These are phyloP conservation scores for Verticillium zaregamsianum DNA, from an alignment of 2,329 filamentous ascomycete genomes.

Conservation along the genomic window DNA sequence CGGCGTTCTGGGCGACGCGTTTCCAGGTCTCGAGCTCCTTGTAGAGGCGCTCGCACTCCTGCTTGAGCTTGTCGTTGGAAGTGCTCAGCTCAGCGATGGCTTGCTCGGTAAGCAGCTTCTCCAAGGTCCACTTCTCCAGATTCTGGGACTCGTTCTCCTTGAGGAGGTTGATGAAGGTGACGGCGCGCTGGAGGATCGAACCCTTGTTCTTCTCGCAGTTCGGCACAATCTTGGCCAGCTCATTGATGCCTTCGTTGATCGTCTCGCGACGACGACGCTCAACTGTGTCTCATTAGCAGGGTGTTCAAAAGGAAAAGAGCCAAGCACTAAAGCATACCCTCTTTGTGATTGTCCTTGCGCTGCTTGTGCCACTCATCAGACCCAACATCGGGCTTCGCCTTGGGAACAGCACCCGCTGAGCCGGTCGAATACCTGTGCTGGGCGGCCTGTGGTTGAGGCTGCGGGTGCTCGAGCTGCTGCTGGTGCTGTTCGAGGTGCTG, in stretches of 20 bases:
- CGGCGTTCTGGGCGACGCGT: conserved; percentile 58
- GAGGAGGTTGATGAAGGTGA: conserved; percentile 89
- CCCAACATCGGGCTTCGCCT: conserved; percentile 81
- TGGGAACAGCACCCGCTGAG: conserved; percentile 36
- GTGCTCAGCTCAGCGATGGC: conserved; percentile 83
- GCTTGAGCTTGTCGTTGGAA: conserved; percentile 83
- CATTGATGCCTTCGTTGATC: conserved; percentile 98
- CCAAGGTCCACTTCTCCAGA: conserved; percentile 88
- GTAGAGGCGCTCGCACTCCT: conserved; percentile 73
- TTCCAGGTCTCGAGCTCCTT: conserved; percentile 78
- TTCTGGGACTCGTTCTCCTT: conserved; percentile 93
- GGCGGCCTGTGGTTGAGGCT: conserved; percentile 16
- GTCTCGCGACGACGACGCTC: conserved; percentile 95
- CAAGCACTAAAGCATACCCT: conserved; percentile 57
- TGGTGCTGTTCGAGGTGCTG: conserved; percentile 39
- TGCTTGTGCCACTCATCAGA: conserved; percentile 98
- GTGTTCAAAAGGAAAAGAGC: neutral
- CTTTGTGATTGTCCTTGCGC: conserved; percentile 97
- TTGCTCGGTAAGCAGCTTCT: conserved; percentile 86
- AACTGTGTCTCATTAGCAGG: conserved; percentile 50
- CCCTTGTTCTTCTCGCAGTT: conserved; percentile 99
- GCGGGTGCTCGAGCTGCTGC: neutral
- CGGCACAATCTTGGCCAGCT: conserved; percentile 94
- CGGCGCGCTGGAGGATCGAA: conserved; percentile 87
- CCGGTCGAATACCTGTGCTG: conserved; percentile 27